These are phyloP conservation scores for Saccharum officinarum DNA, from an alignment of 176 grass and related monocot species.

Conservation along the genomic window DNA sequence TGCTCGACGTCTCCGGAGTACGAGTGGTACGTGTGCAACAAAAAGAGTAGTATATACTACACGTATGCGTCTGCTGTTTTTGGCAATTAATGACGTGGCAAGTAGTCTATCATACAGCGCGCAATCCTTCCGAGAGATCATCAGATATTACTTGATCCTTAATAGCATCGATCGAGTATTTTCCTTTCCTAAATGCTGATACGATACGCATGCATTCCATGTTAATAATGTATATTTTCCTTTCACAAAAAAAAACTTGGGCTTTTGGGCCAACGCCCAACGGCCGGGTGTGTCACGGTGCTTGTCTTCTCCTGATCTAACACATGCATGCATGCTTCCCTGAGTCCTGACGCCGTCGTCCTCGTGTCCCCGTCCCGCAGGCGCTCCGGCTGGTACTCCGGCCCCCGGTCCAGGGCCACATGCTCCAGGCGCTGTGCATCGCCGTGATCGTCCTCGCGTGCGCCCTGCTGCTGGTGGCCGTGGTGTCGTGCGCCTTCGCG, in stretches of 20 bases:
- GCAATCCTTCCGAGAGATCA: background rate
- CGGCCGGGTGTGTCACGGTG: background rate
- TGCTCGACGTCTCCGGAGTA: slow-evolving; percentile 35
- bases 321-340: background rate
- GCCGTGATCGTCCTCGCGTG: background rate
- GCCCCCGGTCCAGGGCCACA: background rate
- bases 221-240: background rate
- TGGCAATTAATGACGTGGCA: background rate
- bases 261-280: background rate
- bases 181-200: slow-evolving; percentile 8
- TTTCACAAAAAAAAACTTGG: background rate
- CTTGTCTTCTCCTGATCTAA: background rate
- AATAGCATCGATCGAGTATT: slow-evolving; percentile 10
- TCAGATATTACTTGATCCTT: background rate
- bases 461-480: background rate
- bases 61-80: background rate
- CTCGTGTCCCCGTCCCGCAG: background rate
- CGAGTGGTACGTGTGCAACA: slow-evolving; percentile 30
- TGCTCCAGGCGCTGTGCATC: background rate
- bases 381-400: slow-evolving; percentile 29
- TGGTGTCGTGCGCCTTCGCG: background rate
- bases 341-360: background rate
- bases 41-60: too few relatives aligned
- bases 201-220: background rate
- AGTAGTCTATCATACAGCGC: background rate